Percentiles rank a stretch among this genome's conserved stretches.
Evolutionary conservation across 176 grass and related monocot genomes (phyloP).

Genomic region (Zoysia japonica): DNA sequence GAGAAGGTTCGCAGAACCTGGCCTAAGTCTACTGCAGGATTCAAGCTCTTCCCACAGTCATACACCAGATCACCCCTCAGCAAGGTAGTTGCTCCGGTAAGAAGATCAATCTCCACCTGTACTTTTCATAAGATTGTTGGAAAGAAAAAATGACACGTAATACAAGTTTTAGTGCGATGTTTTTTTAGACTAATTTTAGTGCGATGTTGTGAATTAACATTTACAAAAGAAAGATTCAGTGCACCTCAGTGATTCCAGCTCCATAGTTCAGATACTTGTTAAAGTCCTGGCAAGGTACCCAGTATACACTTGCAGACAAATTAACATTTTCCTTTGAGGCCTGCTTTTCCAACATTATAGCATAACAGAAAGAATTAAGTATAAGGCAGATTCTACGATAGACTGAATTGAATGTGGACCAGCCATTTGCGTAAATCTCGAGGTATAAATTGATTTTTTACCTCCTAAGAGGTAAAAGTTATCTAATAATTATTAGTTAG

Average conservation of each 20-base stretch:
- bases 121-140: neutral
- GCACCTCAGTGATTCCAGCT: constrained; percentile 63
- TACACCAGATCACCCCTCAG: constrained; percentile 56
- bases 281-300: constrained; percentile 49
- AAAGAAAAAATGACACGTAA: neutral
- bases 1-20: constrained; percentile 40
- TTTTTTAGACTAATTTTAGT: neutral
- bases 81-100: constrained; percentile 65
- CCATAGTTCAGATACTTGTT: constrained; percentile 69
- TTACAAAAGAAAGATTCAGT: neutral
- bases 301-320: constrained; percentile 64
- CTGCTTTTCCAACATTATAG: constrained; percentile 23
- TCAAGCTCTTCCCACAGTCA: constrained; percentile 77
- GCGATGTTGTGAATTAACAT: neutral
- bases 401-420: too few relatives aligned
- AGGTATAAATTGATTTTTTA: too few relatives aligned
- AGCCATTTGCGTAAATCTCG: too few relatives aligned
- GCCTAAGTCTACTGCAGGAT: constrained; percentile 76
- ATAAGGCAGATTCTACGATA: neutral
- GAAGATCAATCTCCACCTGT: constrained; percentile 69
- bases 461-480: too few relatives aligned
- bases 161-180: neutral
- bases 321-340: constrained; percentile 50
- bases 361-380: neutral
- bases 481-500: too few relatives aligned